Conservation (phyloP, 257 asterid genomes). For the Henckelia pumila region DNA sequence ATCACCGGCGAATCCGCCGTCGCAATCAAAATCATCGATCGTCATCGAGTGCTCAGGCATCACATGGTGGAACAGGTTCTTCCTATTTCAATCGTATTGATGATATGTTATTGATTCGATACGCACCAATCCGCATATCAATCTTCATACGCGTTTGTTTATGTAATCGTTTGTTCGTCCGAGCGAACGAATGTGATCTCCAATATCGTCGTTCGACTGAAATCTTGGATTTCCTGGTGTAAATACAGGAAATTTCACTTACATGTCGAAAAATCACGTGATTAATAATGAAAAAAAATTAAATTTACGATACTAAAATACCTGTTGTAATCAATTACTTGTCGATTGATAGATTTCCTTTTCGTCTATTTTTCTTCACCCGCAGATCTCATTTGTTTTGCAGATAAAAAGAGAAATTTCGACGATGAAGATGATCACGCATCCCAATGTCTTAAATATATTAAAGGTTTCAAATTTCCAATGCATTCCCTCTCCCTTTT, state of each 20-base stretch:
- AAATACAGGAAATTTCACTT: too few relatives aligned
- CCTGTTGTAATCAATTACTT: too few relatives aligned
- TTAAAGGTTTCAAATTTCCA: constrained; percentile 42
- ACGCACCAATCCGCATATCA: neutral
- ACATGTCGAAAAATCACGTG: neutral
- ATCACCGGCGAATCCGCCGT: constrained; percentile 42
- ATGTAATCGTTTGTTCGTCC: neutral
- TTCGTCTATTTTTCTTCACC: too few relatives aligned
- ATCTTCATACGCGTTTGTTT: too few relatives aligned
- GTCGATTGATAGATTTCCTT: too few relatives aligned
- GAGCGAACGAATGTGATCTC: too few relatives aligned
- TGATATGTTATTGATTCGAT: neutral
- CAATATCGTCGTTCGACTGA: too few relatives aligned
- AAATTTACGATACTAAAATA: too few relatives aligned
- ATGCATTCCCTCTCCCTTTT: neutral
- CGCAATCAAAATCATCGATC: constrained; percentile 78
- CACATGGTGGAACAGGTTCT: constrained; percentile 70
- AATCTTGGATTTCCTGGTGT: too few relatives aligned
- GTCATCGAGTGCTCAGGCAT: constrained; percentile 59
- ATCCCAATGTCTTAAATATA: constrained; percentile 70
- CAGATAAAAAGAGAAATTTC: constrained; percentile 85
- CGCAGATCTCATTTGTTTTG: neutral
- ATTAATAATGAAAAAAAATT: too few relatives aligned
- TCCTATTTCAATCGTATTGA: neutral
- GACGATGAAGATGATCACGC: constrained; percentile 82